Evolutionary conservation across 768 basidiomycete species (phyloP).

Genomic region (Auriculariales sp.): DNA sequence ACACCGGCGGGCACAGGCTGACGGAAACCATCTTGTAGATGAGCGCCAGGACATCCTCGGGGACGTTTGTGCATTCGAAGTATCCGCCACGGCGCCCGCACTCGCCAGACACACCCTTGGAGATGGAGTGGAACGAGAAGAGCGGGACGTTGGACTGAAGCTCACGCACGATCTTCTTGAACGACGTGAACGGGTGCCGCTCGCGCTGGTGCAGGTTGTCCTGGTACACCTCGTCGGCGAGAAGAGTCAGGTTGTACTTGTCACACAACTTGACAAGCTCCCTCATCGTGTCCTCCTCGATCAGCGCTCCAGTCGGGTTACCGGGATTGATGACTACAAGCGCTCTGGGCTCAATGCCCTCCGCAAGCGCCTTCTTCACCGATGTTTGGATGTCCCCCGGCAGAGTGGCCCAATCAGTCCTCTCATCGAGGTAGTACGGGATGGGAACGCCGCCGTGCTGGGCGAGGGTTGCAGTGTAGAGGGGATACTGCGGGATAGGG

Average conservation of each 20-base stretch:
- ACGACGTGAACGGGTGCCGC: conserved; percentile 72
- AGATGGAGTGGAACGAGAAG: conserved; percentile 94
- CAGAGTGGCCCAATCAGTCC: conserved; percentile 70
- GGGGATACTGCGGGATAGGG: conserved; percentile 95
- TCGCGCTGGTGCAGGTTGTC: conserved; percentile 63
- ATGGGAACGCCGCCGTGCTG: conserved; percentile 66
- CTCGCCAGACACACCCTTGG: conserved; percentile 91
- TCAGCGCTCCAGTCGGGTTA: conserved; percentile 86
- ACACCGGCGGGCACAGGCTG: conserved; percentile 74
- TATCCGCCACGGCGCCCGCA: conserved; percentile 97
- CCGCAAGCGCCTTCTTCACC: conserved; percentile 45
- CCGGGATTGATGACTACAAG: conserved; percentile 98
- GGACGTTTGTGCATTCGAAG: conserved; percentile 81
- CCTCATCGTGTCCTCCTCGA: conserved; percentile 56
- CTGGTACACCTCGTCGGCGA: conserved; percentile 99
- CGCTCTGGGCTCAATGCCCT: conserved; percentile 56
- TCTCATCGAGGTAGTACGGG: conserved; percentile 82
- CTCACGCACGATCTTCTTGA: conserved; percentile 73
- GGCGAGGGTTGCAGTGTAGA: conserved; percentile 91
- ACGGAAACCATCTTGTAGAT: conserved; percentile 97
- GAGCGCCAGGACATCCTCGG: conserved; percentile 60
- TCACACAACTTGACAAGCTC: conserved; percentile 76
- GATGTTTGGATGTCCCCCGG: conserved; percentile 48
- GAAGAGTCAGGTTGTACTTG: conserved; percentile 67
- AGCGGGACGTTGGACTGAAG: conserved; percentile 64